Evolutionary conservation across 2,329 filamentous ascomycete species (phyloP).

Genomic region (Calonectria pauciramosa): DNA sequence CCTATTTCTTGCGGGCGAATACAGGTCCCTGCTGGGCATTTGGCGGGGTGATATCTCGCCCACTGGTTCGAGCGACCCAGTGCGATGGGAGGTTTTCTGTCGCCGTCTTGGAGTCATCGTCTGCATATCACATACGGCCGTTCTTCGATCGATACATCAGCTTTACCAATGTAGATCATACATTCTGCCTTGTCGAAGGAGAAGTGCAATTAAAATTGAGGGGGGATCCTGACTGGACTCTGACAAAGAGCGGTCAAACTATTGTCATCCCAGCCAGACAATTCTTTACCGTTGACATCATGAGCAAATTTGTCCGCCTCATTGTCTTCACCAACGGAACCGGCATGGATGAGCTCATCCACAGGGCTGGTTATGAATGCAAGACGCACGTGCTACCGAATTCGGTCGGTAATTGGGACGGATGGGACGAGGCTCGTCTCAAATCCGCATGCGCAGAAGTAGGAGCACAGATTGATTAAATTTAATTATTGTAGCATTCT

Average conservation of each 20-base stretch:
- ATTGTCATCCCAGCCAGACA: not conserved
- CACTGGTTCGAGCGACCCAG: not conserved
- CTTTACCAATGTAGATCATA: conserved; percentile 14
- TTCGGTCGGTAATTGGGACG: conserved; percentile 7
- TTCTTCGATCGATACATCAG: conserved; percentile 15
- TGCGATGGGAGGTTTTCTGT: not conserved
- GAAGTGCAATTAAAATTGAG: not conserved
- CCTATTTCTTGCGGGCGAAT: conserved; percentile 14
- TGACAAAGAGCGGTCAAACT: not conserved
- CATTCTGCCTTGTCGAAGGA: not conserved
- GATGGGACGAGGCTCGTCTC: conserved; percentile 17
- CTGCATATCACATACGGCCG: conserved; percentile 4
- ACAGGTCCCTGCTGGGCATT: conserved; percentile 15
- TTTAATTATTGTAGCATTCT: not conserved
- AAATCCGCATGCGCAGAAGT: conserved; percentile 24
- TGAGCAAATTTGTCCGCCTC: conserved; percentile 1
- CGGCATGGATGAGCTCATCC: conserved; percentile 2
- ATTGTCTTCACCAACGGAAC: not conserved
- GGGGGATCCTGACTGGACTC: conserved; percentile 1
- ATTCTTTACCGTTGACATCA: conserved; percentile 14
- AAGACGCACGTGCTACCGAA: not conserved
- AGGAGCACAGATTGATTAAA: conserved; percentile 15
- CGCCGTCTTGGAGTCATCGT: conserved; percentile 1
- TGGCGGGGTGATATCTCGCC: conserved; percentile 3
- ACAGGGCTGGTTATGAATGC: conserved; percentile 1